Evolutionary conservation across 306 rosid genomes (phyloP).

Genomic region (Cyclanthera cordifolia): DNA sequence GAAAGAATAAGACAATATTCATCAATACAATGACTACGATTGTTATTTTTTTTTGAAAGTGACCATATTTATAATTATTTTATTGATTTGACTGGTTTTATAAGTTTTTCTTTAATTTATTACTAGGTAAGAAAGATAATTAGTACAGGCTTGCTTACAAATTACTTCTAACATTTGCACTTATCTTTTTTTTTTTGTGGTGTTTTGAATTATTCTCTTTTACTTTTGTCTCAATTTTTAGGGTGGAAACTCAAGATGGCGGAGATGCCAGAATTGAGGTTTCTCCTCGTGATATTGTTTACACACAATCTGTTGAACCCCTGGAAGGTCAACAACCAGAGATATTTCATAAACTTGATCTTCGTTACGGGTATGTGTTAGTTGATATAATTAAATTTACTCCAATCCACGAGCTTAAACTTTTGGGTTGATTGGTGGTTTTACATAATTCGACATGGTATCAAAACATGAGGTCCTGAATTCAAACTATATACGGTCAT

Average conservation of each 20-base stretch:
- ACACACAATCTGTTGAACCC: conserved; percentile 75
- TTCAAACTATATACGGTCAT: not conserved
- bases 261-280: conserved; percentile 89
- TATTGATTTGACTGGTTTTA: too few relatives aligned
- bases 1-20: too few relatives aligned
- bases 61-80: too few relatives aligned
- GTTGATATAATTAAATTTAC: too few relatives aligned
- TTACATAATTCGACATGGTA: too few relatives aligned
- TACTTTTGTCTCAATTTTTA: conserved; percentile 29
- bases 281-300: conserved; percentile 90
- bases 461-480: too few relatives aligned
- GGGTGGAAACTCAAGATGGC: conserved; percentile 98
- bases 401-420: too few relatives aligned
- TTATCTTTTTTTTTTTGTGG: not conserved
- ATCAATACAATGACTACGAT: too few relatives aligned
- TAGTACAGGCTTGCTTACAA: not conserved
- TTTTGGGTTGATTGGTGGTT: too few relatives aligned
- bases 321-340: conserved; percentile 49
- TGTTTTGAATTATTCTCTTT: conserved; percentile 7
- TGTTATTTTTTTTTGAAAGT: too few relatives aligned
- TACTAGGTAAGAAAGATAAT: not conserved
- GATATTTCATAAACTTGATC: conserved; percentile 80
- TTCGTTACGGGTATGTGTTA: conserved; percentile 95
- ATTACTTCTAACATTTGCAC: not conserved
- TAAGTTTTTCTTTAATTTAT: too few relatives aligned